These are phyloP conservation scores for Lasiodiplodia sp. DNA, from an alignment of 2,329 filamentous ascomycete genomes.

Conservation along the genomic window DNA sequence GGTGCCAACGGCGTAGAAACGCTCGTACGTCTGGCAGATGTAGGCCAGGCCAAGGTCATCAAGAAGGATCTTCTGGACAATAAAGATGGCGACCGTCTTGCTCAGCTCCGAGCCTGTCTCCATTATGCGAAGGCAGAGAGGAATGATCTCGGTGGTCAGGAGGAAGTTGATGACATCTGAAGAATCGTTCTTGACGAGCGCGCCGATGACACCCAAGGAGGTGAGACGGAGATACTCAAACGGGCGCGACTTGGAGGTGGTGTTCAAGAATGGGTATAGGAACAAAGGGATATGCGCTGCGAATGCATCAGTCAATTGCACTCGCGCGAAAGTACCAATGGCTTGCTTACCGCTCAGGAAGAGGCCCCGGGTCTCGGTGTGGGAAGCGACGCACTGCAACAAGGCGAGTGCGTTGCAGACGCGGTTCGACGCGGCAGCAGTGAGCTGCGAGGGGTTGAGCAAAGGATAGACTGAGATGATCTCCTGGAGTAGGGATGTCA, in stretches of 20 bases:
- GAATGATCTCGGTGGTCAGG: conserved; percentile 97
- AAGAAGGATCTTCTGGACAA: conserved; percentile 97
- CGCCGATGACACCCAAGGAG: conserved; percentile 94
- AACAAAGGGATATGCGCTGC: conserved; percentile 96
- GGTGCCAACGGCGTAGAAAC: conserved; percentile 97
- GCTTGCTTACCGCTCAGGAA: conserved; percentile 81
- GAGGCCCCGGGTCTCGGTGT: conserved; percentile 92
- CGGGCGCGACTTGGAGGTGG: conserved; percentile 94
- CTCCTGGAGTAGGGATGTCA: conserved; percentile 96
- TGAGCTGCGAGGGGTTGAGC: conserved; percentile 94
- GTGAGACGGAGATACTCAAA: conserved; percentile 98
- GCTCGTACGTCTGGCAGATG: conserved; percentile 97
- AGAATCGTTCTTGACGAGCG: conserved; percentile 97
- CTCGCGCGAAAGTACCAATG: background rate
- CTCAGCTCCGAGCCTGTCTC: conserved; percentile 97
- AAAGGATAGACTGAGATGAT: conserved; percentile 99
- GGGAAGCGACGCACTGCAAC: conserved; percentile 94
- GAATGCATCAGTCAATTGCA: conserved; percentile 32
- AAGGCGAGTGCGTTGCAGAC: conserved; percentile 97
- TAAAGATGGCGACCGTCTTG: conserved; percentile 99
- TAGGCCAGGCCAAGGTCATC: conserved; percentile 97
- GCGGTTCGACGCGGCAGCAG: conserved; percentile 94
- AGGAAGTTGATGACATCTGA: conserved; percentile 99
- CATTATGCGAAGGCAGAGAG: conserved; percentile 97
- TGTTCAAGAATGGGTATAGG: conserved; percentile 97